Conservation (phyloP, 1,284 basidiomycete genomes). For the Polyporus tsugae region DNA sequence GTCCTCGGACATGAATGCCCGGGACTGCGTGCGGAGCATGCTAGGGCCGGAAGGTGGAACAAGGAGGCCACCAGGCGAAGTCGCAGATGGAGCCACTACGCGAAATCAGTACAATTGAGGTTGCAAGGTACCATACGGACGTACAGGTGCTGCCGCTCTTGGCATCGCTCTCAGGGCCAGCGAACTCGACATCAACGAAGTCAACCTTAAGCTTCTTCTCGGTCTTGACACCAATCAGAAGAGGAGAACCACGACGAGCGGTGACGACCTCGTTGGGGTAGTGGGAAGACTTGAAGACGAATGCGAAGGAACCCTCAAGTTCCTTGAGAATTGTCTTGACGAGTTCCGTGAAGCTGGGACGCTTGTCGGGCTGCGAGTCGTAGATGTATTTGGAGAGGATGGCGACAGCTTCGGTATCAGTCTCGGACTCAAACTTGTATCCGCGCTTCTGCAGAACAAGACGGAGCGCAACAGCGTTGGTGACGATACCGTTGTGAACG, state of each 20-base stretch:
- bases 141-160: slow-evolving; percentile 64
- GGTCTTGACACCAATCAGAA: slow-evolving; percentile 99
- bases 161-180: slow-evolving; percentile 73
- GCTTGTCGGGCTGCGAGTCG: slow-evolving; percentile 92
- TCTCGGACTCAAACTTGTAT: slow-evolving; percentile 95
- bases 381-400: slow-evolving; percentile 97
- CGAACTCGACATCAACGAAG: slow-evolving; percentile 98
- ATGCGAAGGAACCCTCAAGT: slow-evolving; percentile 99
- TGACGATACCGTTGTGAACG: slow-evolving; percentile 99
- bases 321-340: slow-evolving; percentile 98
- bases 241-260: slow-evolving; percentile 95
- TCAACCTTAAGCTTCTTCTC: slow-evolving; percentile 99
- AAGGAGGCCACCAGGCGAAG: slow-evolving; percentile 69
- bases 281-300: slow-evolving; percentile 98
- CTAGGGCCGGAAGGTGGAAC: slow-evolving; percentile 84
- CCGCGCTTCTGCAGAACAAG: slow-evolving; percentile 96
- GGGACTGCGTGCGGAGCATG: slow-evolving; percentile 94
- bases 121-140: slow-evolving; percentile 39
- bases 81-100: slow-evolving; percentile 52
- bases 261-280: slow-evolving; percentile 97
- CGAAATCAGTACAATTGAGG: slow-evolving; percentile 3
- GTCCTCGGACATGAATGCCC: slow-evolving; percentile 98
- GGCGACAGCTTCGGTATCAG: slow-evolving; percentile 98
- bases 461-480: slow-evolving; percentile 91
- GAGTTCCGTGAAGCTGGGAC: slow-evolving; percentile 89